Percentiles rank a stretch among this genome's conserved stretches.
These are phyloP conservation scores for Fusarium udum DNA, from an alignment of 2,329 filamentous ascomycete genomes.

Conservation along the genomic window DNA sequence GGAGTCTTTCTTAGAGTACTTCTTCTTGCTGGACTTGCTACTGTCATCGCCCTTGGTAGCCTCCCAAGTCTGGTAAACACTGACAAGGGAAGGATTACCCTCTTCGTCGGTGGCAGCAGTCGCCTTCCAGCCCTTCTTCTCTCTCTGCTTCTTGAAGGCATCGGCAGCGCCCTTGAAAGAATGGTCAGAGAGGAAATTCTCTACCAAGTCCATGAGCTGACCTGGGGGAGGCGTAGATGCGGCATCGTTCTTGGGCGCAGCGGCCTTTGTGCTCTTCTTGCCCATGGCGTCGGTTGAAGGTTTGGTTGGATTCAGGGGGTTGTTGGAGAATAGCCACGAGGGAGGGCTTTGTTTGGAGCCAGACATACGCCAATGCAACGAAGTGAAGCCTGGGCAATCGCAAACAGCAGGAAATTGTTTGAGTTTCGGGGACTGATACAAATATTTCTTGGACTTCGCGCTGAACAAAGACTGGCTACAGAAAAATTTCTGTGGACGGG, in stretches of 20 bases:
- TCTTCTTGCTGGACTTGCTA: constrained; percentile 36
- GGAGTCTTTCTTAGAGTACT: constrained; percentile 28
- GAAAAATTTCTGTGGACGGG: constrained; percentile 43
- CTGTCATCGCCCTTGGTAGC: constrained; percentile 33
- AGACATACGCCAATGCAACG: constrained; percentile 46
- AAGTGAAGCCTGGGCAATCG: background rate
- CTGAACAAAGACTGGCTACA: constrained; percentile 20
- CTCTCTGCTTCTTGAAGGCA: constrained; percentile 71
- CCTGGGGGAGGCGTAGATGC: constrained; percentile 56
- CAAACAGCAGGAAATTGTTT: constrained; percentile 7
- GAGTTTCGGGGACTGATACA: background rate
- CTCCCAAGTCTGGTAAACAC: constrained; percentile 63
- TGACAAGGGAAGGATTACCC: constrained; percentile 55
- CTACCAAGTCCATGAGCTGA: constrained; percentile 73
- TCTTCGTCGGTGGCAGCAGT: constrained; percentile 23
- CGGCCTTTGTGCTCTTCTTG: constrained; percentile 42
- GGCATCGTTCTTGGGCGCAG: constrained; percentile 33
- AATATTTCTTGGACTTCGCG: constrained; percentile 26
- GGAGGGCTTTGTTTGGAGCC: constrained; percentile 47
- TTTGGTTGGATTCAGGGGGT: constrained; percentile 42
- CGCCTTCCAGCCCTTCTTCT: constrained; percentile 59
- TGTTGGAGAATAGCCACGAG: constrained; percentile 57
- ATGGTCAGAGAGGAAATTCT: constrained; percentile 71
- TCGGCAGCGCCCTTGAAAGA: constrained; percentile 70
- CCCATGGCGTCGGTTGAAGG: constrained; percentile 46